A percentile compares a stretch with the other conserved stretches of the same genome.
Evolutionary conservation across 306 rosid species (phyloP).

Genomic region (Trichosanthes truncata): DNA sequence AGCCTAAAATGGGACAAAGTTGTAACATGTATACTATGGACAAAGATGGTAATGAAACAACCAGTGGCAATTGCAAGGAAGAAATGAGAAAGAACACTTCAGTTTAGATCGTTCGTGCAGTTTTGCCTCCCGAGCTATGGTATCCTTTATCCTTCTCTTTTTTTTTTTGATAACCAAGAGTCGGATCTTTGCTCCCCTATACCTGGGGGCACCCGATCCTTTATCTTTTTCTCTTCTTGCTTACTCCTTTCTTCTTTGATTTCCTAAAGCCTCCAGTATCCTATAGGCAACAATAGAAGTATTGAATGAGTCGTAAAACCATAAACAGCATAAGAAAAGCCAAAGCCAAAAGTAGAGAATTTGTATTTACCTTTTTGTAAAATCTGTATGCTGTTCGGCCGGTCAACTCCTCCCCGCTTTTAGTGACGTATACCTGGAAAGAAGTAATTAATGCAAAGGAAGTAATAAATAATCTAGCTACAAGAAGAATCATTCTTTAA

Average conservation of each 20-base stretch:
- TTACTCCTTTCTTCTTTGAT: constrained; percentile 6
- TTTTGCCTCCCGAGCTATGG: neutral
- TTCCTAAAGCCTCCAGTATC: constrained; percentile 44
- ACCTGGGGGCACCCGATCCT: too few relatives aligned
- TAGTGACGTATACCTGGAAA: constrained; percentile 63
- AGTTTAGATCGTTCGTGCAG: too few relatives aligned
- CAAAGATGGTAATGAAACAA: neutral
- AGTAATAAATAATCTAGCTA: neutral
- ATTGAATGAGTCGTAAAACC: neutral
- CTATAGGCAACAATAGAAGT: constrained; percentile 29
- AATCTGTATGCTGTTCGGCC: constrained; percentile 54
- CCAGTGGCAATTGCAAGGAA: neutral
- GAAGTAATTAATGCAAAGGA: neutral
- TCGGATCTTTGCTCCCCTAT: too few relatives aligned
- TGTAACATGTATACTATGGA: neutral
- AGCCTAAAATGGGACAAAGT: neutral
- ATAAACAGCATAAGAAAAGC: neutral
- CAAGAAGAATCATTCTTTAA: neutral
- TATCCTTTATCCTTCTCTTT: neutral
- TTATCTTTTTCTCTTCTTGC: neutral
- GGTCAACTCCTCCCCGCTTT: constrained; percentile 58
- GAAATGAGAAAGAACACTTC: constrained; percentile 1
- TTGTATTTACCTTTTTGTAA: constrained; percentile 39
- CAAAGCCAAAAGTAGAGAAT: neutral
- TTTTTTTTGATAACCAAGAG: too few relatives aligned